phyloP scores from a whole-genome alignment of 495 filamentous ascomycete genomes.

The Bathelium albidoporum region DNA sequence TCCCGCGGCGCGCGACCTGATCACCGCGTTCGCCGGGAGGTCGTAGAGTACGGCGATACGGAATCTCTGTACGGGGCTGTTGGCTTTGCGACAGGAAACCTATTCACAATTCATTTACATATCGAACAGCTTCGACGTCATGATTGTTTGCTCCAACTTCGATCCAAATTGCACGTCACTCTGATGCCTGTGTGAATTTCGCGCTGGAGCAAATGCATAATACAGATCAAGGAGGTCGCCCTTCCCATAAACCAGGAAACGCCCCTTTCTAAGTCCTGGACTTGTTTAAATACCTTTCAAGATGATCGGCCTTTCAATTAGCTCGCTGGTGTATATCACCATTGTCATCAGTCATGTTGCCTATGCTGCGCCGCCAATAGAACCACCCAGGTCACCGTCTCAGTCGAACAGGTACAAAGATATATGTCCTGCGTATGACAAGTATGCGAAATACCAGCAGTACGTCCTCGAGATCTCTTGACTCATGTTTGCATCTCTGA shows the following conservation, averaged over 20 bases:
- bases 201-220: background rate
- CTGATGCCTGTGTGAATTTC: background rate
- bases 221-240: background rate
- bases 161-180: background rate
- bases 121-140: too few species aligned
- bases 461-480: constrained; percentile 19
- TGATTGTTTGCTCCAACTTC: background rate
- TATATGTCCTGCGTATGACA: constrained; percentile 42
- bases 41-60: background rate
- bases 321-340: background rate
- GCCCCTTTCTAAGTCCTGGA: background rate
- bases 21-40: background rate
- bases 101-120: background rate
- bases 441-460: constrained; percentile 38
- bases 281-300: background rate
- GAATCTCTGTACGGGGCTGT: background rate
- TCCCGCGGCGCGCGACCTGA: background rate
- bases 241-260: background rate
- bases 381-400: background rate
- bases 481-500: background rate
- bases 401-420: constrained; percentile 17
- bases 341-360: background rate
- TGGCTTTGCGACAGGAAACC: background rate
- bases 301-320: background rate
- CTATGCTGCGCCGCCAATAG: background rate